phyloP scores from a whole-genome alignment of 495 filamentous ascomycete genomes.

The Xylaria grammica region DNA sequence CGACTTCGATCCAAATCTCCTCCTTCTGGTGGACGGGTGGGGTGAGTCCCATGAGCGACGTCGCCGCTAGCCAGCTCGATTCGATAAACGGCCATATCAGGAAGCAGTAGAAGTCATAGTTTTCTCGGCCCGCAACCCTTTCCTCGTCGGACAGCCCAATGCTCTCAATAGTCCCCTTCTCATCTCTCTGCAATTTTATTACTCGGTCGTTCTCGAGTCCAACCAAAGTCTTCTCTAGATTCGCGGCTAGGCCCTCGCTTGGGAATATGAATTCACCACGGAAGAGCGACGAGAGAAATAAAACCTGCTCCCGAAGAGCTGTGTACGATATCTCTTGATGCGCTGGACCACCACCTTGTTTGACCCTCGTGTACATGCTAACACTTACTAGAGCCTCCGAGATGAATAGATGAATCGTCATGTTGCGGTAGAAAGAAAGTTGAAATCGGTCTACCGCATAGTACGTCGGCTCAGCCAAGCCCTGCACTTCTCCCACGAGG shows the following conservation, averaged over 20 bases:
- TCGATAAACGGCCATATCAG: conserved; percentile 98
- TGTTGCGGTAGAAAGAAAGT: conserved; percentile 96
- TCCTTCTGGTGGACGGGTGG: conserved; percentile 66
- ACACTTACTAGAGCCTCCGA: conserved; percentile 86
- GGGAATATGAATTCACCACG: conserved; percentile 97
- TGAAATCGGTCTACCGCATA: conserved; percentile 96
- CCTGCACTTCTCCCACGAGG: conserved; percentile 78
- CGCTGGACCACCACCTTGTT: conserved; percentile 81
- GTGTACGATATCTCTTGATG: conserved; percentile 78
- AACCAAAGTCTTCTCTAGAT: conserved; percentile 76
- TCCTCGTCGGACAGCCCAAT: conserved; percentile 79
- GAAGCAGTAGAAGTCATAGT: conserved; percentile 98
- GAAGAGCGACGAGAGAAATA: conserved; percentile 91
- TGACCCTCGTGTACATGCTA: conserved; percentile 87
- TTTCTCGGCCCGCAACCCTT: conserved; percentile 79
- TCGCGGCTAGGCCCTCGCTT: conserved; percentile 76
- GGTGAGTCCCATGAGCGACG: conserved; percentile 82
- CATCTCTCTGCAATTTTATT: conserved; percentile 68
- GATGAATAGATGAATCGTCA: conserved; percentile 98
- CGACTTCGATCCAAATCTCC: conserved; percentile 77
- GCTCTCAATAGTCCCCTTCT: conserved; percentile 59
- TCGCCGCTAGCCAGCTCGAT: conserved; percentile 85
- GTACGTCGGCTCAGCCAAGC: conserved; percentile 84
- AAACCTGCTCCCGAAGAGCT: conserved; percentile 74
- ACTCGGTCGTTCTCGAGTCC: conserved; percentile 81